Evolutionary conservation across 495 filamentous ascomycete species (phyloP).

Genomic region (Penicillium lividum): DNA sequence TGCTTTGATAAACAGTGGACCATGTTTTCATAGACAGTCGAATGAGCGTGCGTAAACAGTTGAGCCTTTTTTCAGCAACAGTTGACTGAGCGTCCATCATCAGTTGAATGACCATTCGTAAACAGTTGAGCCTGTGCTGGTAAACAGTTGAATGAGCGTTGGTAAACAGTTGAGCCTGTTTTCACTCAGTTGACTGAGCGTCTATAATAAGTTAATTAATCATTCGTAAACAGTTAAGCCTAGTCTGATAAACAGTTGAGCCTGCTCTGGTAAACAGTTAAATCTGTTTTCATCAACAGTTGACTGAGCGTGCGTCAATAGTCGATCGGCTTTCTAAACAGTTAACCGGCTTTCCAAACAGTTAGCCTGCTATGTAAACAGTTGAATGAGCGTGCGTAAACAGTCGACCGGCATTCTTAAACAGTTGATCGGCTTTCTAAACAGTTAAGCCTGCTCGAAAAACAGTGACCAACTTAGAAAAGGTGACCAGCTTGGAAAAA

Average conservation of each 20-base stretch:
- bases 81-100: no score
- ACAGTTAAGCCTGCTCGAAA: background rate
- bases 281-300: background rate
- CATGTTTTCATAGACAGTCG: no score
- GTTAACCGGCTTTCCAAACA: no score
- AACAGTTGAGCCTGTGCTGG: no score
- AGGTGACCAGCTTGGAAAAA: no score
- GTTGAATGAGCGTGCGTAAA: background rate
- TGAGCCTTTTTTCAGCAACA: no score
- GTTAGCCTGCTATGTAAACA: background rate
- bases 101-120: no score
- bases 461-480: background rate
- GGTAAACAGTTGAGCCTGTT: slow-evolving; percentile 1
- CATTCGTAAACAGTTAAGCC: background rate
- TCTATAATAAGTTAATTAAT: background rate
- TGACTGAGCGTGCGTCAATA: background rate
- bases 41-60: no score
- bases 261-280: no score
- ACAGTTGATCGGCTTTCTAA: background rate
- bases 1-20: no score
- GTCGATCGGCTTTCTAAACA: background rate
- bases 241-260: background rate
- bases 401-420: background rate
- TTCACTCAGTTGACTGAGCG: no score
- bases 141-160: no score